A percentile compares a stretch with the other conserved stretches of the same genome.
Evolutionary conservation across 305 asterid species (phyloP).

Genomic region (Fraxinus albicans): DNA sequence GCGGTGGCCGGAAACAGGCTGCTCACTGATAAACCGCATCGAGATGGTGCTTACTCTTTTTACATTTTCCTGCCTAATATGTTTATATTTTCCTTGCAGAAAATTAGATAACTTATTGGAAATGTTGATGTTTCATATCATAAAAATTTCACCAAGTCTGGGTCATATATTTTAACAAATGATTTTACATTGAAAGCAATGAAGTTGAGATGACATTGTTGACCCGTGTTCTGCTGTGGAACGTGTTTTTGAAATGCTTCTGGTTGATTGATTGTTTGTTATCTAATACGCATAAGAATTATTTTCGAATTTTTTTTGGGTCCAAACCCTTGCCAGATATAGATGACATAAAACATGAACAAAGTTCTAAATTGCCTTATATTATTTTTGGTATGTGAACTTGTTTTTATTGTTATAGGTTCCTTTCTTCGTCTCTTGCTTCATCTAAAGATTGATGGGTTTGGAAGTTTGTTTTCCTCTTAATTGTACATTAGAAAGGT

Average conservation of each 20-base stretch:
- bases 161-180: not conserved
- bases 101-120: not conserved
- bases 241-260: not conserved
- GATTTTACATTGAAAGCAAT: not conserved
- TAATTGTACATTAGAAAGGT: constrained; percentile 3
- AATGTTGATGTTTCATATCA: not conserved
- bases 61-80: not conserved
- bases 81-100: not conserved
- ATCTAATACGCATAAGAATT: not conserved
- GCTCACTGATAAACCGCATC: constrained; percentile 74
- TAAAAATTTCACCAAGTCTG: not conserved
- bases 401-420: constrained; percentile 3
- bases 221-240: not conserved
- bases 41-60: constrained; percentile 47
- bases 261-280: constrained; percentile 11
- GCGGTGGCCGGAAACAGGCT: constrained; percentile 61
- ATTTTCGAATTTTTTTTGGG: not conserved
- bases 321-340: constrained; percentile 17
- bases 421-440: not conserved
- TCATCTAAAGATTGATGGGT: not conserved
- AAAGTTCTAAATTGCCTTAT: constrained; percentile 15
- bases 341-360: not conserved
- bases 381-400: constrained; percentile 13
- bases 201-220: not conserved
- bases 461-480: not conserved